Evolutionary conservation across 768 basidiomycete species (phyloP), one percentile per base, ranked within the genome.

Genomic region (Phanerochaete sordida): DNA sequence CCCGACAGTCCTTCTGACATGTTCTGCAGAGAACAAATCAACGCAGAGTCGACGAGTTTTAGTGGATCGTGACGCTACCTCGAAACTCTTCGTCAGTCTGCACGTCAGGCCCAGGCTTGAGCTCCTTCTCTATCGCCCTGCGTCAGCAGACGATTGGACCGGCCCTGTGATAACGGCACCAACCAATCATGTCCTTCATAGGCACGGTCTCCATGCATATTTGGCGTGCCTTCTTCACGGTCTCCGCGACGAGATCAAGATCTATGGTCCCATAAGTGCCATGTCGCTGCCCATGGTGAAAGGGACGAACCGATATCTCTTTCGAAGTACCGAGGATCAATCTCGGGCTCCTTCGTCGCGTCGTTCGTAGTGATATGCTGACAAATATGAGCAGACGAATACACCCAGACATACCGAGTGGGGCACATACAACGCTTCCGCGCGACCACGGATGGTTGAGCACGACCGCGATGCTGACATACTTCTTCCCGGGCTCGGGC

Each of bases 251-350:
- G n/a, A 66, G 55, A 11, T 64, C 33, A 24, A 65, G 56, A 46
- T 72, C 70, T 62, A 46, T 16, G 13, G 2, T 23, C 19, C 19
- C 1, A 12, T 8, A 51, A 30, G 28, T 23, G 12, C 6, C 16
- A 24, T 16, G 5, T 15, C 16, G 9, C 30, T 53, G 3, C 3
- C 5, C 3, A 23, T n/a, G 5, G 49, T 19, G 49, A 53, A 7
- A 53, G 11, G 19, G 11, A 9, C 61, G 11, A 27, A 70, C 70
- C 72, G 56, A 67, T 59, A 11, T 65, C 64, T n/a, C 67, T 54
- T 28, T 67, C 66, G 52, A 72, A 68, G 54, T 68, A 65, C 52
- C 63, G 62, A 3, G 70, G 72, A 48, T 74, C 69, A 15, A 74
- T 69, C 28, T 60, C 60, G 3, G 69, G 69, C 6, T 62, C 60